Conservation (phyloP, 2,329 filamentous ascomycete species). For the Venturia asperata region DNA sequence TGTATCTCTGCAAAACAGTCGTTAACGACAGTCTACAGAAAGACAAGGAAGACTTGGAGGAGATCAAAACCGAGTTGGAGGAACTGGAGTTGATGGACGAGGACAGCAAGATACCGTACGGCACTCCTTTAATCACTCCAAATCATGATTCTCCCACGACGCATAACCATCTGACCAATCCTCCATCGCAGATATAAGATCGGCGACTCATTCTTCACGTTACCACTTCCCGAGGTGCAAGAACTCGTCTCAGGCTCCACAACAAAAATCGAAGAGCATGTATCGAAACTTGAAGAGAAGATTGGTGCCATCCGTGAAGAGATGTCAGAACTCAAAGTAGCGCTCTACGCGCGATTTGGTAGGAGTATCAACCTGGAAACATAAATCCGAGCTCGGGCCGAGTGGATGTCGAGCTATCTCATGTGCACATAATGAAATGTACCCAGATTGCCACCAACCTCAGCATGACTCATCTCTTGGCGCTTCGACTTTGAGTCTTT, state of each 20-base stretch:
- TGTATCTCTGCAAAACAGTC: background rate
- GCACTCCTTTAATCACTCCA: constrained; percentile 22
- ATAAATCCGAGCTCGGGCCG: constrained; percentile 36
- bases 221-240: constrained; percentile 78
- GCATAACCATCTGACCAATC: constrained; percentile 7
- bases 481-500: no score
- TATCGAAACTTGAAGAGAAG: constrained; percentile 68
- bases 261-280: constrained; percentile 67
- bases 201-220: constrained; percentile 87
- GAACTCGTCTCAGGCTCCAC: constrained; percentile 69
- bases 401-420: background rate
- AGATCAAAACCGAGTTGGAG: constrained; percentile 84
- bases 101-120: constrained; percentile 85
- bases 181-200: constrained; percentile 71
- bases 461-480: background rate
- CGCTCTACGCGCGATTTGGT: constrained; percentile 89
- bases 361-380: constrained; percentile 95
- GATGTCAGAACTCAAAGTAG: constrained; percentile 83
- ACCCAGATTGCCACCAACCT: background rate
- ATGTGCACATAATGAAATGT: background rate
- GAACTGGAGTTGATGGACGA: constrained; percentile 95
- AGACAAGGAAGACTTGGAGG: constrained; percentile 96
- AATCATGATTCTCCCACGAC: background rate
- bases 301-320: constrained; percentile 70
- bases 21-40: constrained; percentile 52